Base-by-base conservation (phyloP, 2,329 filamentous ascomycete genomes). In the Aspergillus transmontanensis region DNA sequence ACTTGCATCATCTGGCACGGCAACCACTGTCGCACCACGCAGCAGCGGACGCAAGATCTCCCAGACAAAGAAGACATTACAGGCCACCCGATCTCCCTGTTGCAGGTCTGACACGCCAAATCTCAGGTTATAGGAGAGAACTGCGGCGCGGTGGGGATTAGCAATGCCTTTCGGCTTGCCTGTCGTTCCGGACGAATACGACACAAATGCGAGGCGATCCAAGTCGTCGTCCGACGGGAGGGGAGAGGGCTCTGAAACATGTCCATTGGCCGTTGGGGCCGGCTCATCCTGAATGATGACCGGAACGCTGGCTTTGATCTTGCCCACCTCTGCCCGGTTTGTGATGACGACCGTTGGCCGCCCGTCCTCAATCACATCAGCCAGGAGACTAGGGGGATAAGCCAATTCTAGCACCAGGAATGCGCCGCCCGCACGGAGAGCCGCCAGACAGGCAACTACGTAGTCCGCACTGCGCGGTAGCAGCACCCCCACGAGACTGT, bases 11-110 rank as follows among this genome's bases (percentile, higher is more conserved):
- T 94, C 91, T 1, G 91, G 90, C 19, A 94, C 87, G 4, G 89
- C 86, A 26, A 93, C 85, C 5, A 92, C 89, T 0, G 91, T 92
- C 3, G 90, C 91, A 69, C 91, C 91, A 60, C 91, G 86, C 60
- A 94, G 75, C 51, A 94, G 81, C 10, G 91, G 91, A 6, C 91
- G 89, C 60, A 94, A 76, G 61, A 94, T 93, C 75, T 94, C 91
- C 91, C 91, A 94, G 54, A 94, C 84, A 73, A 94, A 94, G 76
- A 94, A 94, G 63, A 94, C 91, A 81, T 94, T 94, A 79, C 91
- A 94, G n/a, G 91, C 91, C 12, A 94, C 90, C 7, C 91, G 86
- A 69, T 93, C 91, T 19, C 90, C 90, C 0, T 88, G 89, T 21
- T 84, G 78, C 3, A 92, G 80, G 73, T 94, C 89, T 67, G 87